Evolutionary conservation across 768 basidiomycete genomes (phyloP).

Genomic region (Leccinum disarticulatum): DNA sequence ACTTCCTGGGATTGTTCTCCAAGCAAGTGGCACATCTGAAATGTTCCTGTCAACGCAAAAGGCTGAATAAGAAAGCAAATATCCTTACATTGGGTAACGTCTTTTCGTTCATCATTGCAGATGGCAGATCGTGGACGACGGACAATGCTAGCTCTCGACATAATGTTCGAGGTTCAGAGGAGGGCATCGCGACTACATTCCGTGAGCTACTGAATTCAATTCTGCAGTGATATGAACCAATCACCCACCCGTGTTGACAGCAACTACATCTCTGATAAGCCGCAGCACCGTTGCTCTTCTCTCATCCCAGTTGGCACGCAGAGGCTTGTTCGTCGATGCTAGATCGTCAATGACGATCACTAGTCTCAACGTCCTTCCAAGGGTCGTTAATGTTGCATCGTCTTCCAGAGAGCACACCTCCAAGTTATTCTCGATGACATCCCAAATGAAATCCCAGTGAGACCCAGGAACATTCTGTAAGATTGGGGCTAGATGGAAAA

Average conservation of each 20-base stretch:
- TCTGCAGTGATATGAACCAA: not conserved
- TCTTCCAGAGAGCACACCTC: slow-evolving; percentile 75
- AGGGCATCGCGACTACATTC: slow-evolving; percentile 15
- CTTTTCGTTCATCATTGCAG: slow-evolving; percentile 57
- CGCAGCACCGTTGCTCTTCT: slow-evolving; percentile 52
- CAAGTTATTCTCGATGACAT: slow-evolving; percentile 82
- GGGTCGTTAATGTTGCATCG: slow-evolving; percentile 51
- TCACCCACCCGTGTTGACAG: slow-evolving; percentile 51
- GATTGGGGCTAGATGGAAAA: slow-evolving; percentile 77
- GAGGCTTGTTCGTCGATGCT: slow-evolving; percentile 64
- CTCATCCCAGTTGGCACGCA: slow-evolving; percentile 69
- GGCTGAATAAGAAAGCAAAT: not conserved
- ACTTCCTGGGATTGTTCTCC: slow-evolving; percentile 61
- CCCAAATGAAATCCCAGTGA: slow-evolving; percentile 94
- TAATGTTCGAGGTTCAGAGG: slow-evolving; percentile 59
- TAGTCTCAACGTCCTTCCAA: slow-evolving; percentile 71
- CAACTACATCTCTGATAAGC: slow-evolving; percentile 60
- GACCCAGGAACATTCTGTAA: slow-evolving; percentile 81
- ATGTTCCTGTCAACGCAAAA: not conserved
- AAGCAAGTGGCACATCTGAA: slow-evolving; percentile 79
- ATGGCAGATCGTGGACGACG: slow-evolving; percentile 65
- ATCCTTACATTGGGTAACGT: slow-evolving; percentile 60
- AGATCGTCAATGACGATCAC: slow-evolving; percentile 71
- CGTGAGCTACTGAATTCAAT: not conserved
- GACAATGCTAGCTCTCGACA: slow-evolving; percentile 70